These are phyloP conservation scores for Flaveria linearis DNA, from an alignment of 129 eudicot species.

Conservation along the genomic window DNA sequence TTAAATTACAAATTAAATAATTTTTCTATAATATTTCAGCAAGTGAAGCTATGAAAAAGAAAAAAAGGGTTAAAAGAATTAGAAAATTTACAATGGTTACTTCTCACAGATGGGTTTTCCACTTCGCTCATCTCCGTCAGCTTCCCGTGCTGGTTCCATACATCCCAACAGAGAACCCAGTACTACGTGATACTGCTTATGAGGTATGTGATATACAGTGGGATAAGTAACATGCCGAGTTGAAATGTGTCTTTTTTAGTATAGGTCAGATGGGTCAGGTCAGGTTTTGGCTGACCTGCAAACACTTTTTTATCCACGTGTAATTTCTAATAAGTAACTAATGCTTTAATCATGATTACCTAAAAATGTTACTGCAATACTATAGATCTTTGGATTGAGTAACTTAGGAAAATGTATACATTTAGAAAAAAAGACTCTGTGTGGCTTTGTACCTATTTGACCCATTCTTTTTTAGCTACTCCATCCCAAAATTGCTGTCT, in stretches of 20 bases:
- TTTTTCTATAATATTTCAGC: conserved; percentile 9
- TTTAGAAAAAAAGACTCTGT: neutral
- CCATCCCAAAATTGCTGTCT: neutral
- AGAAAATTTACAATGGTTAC: conserved; percentile 19
- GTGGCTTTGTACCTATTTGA: neutral
- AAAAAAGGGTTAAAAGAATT: neutral
- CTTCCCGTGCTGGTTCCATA: conserved; percentile 94
- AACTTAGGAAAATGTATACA: neutral
- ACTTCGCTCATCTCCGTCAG: conserved; percentile 98
- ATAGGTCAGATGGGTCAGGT: neutral
- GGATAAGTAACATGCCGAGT: neutral
- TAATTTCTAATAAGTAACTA: neutral
- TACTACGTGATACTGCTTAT: conserved; percentile 91
- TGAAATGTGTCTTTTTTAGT: neutral
- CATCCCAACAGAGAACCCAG: conserved; percentile 92
- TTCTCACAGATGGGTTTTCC: conserved; percentile 91
- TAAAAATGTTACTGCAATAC: neutral
- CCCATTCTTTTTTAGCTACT: neutral
- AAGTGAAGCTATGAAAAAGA: conserved; percentile 11
- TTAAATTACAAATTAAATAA: conserved; percentile 10
- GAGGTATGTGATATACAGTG: conserved; percentile 54
- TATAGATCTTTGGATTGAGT: neutral
- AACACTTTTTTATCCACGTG: neutral
- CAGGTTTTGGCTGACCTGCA: neutral
- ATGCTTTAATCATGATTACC: neutral